phyloP scores from a whole-genome alignment of 1,284 basidiomycete genomes.

The Rhodotorula sp. region DNA sequence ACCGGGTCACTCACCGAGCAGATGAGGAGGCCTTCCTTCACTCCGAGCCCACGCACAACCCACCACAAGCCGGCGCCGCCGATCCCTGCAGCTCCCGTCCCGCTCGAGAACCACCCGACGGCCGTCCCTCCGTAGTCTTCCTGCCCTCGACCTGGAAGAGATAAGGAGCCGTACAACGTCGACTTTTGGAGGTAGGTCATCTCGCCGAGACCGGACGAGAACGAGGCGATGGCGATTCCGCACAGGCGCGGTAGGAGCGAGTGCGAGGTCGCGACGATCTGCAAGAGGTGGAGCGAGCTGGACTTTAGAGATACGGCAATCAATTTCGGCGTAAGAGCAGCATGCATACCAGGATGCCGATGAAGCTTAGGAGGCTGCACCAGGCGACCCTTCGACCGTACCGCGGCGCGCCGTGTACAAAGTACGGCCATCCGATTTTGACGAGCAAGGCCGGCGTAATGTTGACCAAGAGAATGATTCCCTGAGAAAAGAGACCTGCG shows the following conservation, averaged over 20 bases:
- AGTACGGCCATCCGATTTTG: constrained; percentile 91
- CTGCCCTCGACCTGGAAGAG: neutral
- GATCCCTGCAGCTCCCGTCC: constrained; percentile 91
- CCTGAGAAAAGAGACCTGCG: constrained; percentile 3
- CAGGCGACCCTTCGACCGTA: constrained; percentile 72
- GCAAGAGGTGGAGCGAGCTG: neutral
- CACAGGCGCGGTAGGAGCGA: constrained; percentile 68
- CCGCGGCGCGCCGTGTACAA: constrained; percentile 70
- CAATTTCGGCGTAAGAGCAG: constrained; percentile 29
- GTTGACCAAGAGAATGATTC: constrained; percentile 47
- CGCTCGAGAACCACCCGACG: constrained; percentile 55
- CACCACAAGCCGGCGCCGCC: constrained; percentile 94
- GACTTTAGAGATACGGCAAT: constrained; percentile 13
- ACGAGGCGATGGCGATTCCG: constrained; percentile 85
- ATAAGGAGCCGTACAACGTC: constrained; percentile 54
- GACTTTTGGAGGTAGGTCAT: constrained; percentile 92
- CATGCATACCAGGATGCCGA: constrained; percentile 70
- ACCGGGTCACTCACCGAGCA: constrained; percentile 48
- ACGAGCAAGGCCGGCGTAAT: constrained; percentile 56
- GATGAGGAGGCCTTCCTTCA: constrained; percentile 75
- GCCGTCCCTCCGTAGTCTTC: constrained; percentile 44
- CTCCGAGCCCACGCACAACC: constrained; percentile 82
- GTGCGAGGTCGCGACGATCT: constrained; percentile 80
- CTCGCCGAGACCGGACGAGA: constrained; percentile 91
- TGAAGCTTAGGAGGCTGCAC: constrained; percentile 68